These are phyloP conservation scores for Pinus taeda DNA, from an alignment of 75 land plant genomes.

Conservation along the genomic window DNA sequence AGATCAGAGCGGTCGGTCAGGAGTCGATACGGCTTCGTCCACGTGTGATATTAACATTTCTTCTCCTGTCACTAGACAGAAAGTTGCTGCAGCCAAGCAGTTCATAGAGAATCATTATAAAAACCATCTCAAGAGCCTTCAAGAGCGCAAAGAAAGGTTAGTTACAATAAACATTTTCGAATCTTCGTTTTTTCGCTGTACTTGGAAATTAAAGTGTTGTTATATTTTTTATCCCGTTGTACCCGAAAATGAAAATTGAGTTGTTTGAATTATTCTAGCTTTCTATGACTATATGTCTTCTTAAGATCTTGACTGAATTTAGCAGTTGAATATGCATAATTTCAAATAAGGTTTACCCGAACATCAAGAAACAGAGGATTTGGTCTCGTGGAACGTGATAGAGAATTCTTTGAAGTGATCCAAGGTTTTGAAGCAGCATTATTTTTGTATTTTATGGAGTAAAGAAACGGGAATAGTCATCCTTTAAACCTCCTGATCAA, in stretches of 20 bases:
- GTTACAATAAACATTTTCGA: neutral
- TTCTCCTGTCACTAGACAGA: slow-evolving; percentile 60
- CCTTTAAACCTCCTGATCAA: too few relatives aligned
- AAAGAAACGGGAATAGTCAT: too few relatives aligned
- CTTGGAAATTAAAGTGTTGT: too few relatives aligned
- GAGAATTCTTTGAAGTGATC: neutral
- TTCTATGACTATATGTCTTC: neutral
- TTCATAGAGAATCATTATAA: slow-evolving; percentile 69
- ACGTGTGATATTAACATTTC: slow-evolving; percentile 34
- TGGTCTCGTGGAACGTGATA: neutral
- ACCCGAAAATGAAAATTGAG: neutral
- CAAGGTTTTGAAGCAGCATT: too few relatives aligned
- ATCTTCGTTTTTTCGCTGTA: too few relatives aligned
- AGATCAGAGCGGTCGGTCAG: slow-evolving; percentile 7
- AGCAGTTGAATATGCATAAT: neutral
- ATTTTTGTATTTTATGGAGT: too few relatives aligned
- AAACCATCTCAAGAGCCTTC: slow-evolving; percentile 56
- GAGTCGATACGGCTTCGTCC: slow-evolving; percentile 7
- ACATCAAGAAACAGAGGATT: neutral
- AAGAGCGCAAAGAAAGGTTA: slow-evolving; percentile 65
- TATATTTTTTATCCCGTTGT: too few relatives aligned
- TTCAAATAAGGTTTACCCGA: neutral
- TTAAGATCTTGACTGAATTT: neutral
- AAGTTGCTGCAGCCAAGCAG: slow-evolving; percentile 66
- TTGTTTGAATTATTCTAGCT: neutral